Evolutionary conservation across 2,329 filamentous ascomycete genomes (phyloP).

Genomic region (Botrytis tulipae): DNA sequence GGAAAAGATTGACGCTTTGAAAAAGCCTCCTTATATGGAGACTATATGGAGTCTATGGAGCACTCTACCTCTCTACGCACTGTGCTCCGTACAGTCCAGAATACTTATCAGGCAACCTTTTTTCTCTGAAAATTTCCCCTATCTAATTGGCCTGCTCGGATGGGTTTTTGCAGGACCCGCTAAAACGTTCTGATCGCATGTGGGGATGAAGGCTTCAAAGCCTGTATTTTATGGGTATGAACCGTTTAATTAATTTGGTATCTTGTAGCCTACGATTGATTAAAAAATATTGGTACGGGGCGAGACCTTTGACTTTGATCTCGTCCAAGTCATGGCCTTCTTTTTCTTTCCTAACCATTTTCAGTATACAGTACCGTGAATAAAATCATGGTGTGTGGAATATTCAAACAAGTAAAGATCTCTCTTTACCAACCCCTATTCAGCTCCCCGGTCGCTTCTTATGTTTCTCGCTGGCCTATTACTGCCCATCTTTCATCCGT

Average conservation of each 20-base stretch:
- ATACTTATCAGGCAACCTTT: not conserved
- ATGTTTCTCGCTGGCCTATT: not conserved
- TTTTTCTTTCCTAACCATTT: not conserved
- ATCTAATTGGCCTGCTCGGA: not conserved
- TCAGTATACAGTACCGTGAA: not conserved
- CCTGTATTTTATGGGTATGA: not conserved
- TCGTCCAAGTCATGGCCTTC: not conserved
- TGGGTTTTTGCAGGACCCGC: not conserved
- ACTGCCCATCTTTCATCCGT: not conserved
- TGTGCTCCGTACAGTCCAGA: not conserved
- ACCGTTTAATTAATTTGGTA: not conserved
- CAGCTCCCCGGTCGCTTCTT: not conserved
- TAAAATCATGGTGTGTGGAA: not conserved
- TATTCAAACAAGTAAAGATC: not conserved
- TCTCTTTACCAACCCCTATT: not conserved
- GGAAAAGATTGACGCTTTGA: not conserved
- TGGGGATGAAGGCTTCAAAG: not conserved
- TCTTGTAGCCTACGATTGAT: not conserved
- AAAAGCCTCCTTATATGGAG: not conserved
- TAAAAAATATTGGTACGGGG: not conserved
- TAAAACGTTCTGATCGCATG: conserved; percentile 1
- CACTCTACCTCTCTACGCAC: not conserved
- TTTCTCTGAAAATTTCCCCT: not conserved
- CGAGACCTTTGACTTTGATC: not conserved
- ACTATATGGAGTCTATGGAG: not conserved